Percentiles rank a stretch among this genome's conserved stretches.
phyloP scores from a whole-genome alignment of 2,329 filamentous ascomycete species.

The Alternaria postmessia region DNA sequence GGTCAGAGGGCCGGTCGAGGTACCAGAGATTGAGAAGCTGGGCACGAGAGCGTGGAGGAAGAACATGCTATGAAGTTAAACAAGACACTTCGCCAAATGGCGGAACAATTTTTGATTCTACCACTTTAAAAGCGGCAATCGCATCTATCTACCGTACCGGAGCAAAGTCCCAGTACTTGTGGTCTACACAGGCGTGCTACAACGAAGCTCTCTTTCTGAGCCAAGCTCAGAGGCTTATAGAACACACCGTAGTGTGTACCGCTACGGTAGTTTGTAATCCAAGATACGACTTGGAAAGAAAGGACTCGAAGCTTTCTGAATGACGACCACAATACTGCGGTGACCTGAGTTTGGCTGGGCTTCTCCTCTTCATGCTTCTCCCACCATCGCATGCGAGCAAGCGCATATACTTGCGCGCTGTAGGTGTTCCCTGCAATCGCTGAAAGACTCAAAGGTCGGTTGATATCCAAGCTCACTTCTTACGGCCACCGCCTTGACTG shows the following conservation, averaged over 20 bases:
- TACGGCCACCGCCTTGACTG: slow-evolving; percentile 63
- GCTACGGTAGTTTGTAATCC: neutral
- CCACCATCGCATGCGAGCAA: neutral
- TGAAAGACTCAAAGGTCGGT: neutral
- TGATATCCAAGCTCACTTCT: slow-evolving; percentile 59
- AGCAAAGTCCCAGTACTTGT: neutral
- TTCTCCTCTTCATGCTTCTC: neutral
- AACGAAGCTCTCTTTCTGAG: neutral
- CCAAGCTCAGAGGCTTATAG: neutral
- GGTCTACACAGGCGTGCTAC: neutral
- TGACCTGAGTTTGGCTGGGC: neutral
- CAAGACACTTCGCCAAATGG: neutral
- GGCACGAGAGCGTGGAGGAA: slow-evolving; percentile 87
- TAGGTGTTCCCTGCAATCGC: neutral
- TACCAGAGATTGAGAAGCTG: slow-evolving; percentile 80
- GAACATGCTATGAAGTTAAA: slow-evolving; percentile 75
- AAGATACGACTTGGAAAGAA: neutral
- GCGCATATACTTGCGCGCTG: too few relatives aligned
- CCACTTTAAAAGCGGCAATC: neutral
- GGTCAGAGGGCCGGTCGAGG: slow-evolving; percentile 78
- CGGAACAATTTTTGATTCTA: neutral
- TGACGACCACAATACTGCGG: neutral
- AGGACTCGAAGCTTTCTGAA: neutral
- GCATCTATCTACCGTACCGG: neutral
- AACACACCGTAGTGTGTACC: neutral